Conservation (phyloP, 2,329 filamentous ascomycete genomes). For the Paecilomyces variotii region DNA sequence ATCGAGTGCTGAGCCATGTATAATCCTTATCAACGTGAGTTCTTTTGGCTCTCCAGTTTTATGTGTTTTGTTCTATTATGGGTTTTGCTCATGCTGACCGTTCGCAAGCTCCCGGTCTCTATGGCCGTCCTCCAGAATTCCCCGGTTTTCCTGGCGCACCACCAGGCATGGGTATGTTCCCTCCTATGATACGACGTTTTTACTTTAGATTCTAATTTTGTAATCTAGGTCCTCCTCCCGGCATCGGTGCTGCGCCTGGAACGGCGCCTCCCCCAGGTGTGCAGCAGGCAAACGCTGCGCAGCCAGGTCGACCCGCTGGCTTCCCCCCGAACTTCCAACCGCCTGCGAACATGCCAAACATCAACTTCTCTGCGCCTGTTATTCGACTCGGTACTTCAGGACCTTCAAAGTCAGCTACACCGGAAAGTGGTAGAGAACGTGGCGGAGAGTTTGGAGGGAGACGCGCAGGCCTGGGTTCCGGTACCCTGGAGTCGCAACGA, state of each 20-base stretch:
- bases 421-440: slow-evolving; percentile 38
- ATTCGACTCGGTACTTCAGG: slow-evolving; percentile 80
- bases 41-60: not conserved
- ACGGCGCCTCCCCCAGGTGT: slow-evolving; percentile 71
- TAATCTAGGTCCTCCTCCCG: slow-evolving; percentile 61
- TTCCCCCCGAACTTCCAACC: slow-evolving; percentile 80
- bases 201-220: slow-evolving; percentile 12
- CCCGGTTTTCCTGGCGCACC: slow-evolving; percentile 65
- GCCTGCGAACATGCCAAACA: slow-evolving; percentile 86
- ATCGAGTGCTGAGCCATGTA: slow-evolving; percentile 28
- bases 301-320: slow-evolving; percentile 70
- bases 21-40: slow-evolving; percentile 37
- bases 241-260: slow-evolving; percentile 67
- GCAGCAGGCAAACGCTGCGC: slow-evolving; percentile 63
- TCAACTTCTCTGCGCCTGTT: slow-evolving; percentile 95
- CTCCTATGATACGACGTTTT: not conserved
- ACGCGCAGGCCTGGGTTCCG: slow-evolving; percentile 52
- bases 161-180: slow-evolving; percentile 67
- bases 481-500: slow-evolving; percentile 58
- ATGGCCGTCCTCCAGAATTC: slow-evolving; percentile 68
- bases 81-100: slow-evolving; percentile 6
- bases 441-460: slow-evolving; percentile 38
- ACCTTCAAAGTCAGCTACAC: slow-evolving; percentile 51
- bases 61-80: not conserved
- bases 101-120: slow-evolving; percentile 42